Evolutionary conservation across 805 yeast genomes (phyloP), one percentile per base, ranked within the genome.

Genomic region (Metschnikowia amazonensis): DNA sequence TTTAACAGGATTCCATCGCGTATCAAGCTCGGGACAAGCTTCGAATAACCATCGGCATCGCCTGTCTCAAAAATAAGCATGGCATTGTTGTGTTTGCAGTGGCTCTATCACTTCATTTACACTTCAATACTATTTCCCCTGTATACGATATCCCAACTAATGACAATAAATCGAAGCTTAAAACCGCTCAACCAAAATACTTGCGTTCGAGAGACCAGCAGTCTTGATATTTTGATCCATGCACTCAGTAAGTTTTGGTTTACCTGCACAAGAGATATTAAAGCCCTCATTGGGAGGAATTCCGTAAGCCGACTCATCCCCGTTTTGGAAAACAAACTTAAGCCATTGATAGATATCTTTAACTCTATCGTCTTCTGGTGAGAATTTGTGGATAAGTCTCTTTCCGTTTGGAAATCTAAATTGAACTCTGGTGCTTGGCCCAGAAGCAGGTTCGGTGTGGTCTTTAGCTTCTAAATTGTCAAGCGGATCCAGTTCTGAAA

Each of bases 351-450:
- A 94, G 1, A 94, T 62, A 1, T 60, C 63, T 3, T 69, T 47
- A 0, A 94, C 88, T 3, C 74, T 69, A 52, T 86, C 95, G 10
- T 17, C 30, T 7, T 67, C 62, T 9, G 76, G 57, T 7, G 66
- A 65, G 55, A 92, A 86, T 47, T 87, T 77, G 48, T 88, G 83
- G 9, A 92, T 84, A 10, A 84, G 67, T 47, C 97, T 74, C 38
- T 81, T 76, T n/a, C 98, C 97, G 57, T 84, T 88, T 14, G 90
- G 94, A 24, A 87, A 77, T 48, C 97, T 74, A n/a, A 94, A 76
- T 65, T 94, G 98, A 21, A 94, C 77, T 56, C 97, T 73, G 0
- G 97, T 87, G 5, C 74, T 67, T 0, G 81, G 72, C 6, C 76
- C 82, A 5, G 65, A 60, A 3, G 76, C 63, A 0, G 96, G 95